These are phyloP conservation scores for Bonia amplexicaulis DNA, from an alignment of 176 grass and related monocot genomes.

Conservation along the genomic window DNA sequence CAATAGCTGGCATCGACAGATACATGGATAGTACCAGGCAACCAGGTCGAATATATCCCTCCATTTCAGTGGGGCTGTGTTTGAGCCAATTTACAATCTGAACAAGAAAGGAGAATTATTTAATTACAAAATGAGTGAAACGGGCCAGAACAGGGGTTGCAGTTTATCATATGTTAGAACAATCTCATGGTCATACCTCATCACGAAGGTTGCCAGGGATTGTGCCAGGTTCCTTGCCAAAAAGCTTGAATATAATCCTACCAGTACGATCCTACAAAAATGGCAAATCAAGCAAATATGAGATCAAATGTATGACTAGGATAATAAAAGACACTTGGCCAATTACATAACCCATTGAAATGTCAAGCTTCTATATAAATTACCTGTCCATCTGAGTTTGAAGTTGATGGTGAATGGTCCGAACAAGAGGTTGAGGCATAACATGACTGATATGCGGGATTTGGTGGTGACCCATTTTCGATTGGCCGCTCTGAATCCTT, in stretches of 20 bases:
- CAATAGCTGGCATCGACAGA: slow-evolving; percentile 71
- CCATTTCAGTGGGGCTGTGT: slow-evolving; percentile 89
- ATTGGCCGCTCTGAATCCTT: slow-evolving; percentile 54
- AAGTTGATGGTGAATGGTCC: slow-evolving; percentile 89
- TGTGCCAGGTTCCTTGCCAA: slow-evolving; percentile 89
- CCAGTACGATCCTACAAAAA: slow-evolving; percentile 83
- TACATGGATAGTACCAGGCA: slow-evolving; percentile 89
- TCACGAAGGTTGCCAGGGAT: slow-evolving; percentile 70
- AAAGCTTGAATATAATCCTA: slow-evolving; percentile 95
- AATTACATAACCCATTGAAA: slow-evolving; percentile 6
- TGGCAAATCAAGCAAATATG: not conserved
- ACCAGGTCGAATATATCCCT: slow-evolving; percentile 91
- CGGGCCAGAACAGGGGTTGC: not conserved
- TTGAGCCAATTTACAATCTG: slow-evolving; percentile 96
- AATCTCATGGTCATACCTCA: slow-evolving; percentile 42
- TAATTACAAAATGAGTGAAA: slow-evolving; percentile 3
- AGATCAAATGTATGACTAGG: not conserved
- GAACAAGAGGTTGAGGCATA: slow-evolving; percentile 87
- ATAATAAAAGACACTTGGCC: not conserved
- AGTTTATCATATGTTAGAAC: not conserved
- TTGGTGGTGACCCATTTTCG: slow-evolving; percentile 49
- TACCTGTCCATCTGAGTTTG: slow-evolving; percentile 95
- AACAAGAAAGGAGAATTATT: slow-evolving; percentile 1
- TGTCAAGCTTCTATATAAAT: not conserved
- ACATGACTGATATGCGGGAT: slow-evolving; percentile 47